Base-by-base conservation (phyloP, 352 stramenopile genomes). In the Nothophytophthora sp. region DNA sequence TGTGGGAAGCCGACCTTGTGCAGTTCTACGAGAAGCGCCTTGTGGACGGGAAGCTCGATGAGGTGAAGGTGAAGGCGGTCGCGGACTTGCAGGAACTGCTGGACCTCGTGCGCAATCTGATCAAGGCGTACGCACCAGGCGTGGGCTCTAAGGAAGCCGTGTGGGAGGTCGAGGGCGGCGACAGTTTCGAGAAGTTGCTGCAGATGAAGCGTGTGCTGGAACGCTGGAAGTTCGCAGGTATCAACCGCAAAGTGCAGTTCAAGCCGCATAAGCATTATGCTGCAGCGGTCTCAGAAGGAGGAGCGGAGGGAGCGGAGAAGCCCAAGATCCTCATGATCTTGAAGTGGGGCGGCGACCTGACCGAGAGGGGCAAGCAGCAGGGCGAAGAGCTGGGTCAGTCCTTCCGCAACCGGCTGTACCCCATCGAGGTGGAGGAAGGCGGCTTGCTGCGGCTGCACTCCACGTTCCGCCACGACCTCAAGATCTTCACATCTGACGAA, bases 401-500 rank as follows among this genome's bases (percentile, higher is more conserved):
- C 12, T 98, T 99, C 53, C 83, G 89, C 50, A 93, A 95, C 54
- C 73, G 76, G 42, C 55, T 97, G 44, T 97, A 96, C 47, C 89
- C 88, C 24, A 80, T 91, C 22, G 88, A 97, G 70, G 85, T 90
- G 11, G 88, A 97, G 63, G 84, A 94, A 64, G 85, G 96, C 19
- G 97, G 97, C 3, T 88, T 99, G 51, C 76, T 99, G 41, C 90
- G 97, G 19, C 80, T 99, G 28, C 98, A 99, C 79, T 99, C 96
- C 33, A 99, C 97, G 0, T 99, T 99, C 67, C 91, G 98, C 4
- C 98, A 99, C 77, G 97, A 99, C 65, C 76, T 99, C 24, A 99
- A 99, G 69, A 99, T 99, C 52, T 99, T 99, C 66, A 99, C 97
- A 7, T 98, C 86, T 4, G 97, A 99, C 62, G 98, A 99, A 88